Percentiles rank a stretch among this genome's conserved stretches.
phyloP scores from a whole-genome alignment of 2,329 filamentous ascomycete genomes.

The Ceratocystis huliohia region DNA sequence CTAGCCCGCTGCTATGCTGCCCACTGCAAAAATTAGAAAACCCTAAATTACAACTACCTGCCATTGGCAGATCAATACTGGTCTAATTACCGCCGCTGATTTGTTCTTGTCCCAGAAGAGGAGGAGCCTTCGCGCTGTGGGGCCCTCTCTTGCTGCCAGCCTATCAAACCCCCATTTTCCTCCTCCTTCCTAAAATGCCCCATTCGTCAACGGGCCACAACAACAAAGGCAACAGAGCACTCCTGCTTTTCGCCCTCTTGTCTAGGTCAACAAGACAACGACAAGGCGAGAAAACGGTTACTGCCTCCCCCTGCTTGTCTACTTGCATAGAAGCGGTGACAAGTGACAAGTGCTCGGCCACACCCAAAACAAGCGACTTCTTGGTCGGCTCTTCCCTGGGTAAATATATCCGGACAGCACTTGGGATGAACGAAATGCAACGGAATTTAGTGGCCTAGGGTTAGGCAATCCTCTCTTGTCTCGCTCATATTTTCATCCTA shows the following conservation, averaged over 20 bases:
- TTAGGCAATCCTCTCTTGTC: background rate
- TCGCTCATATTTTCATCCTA: background rate
- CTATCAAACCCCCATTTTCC: background rate
- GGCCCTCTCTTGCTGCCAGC: background rate
- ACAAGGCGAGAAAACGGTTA: background rate
- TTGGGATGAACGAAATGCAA: background rate
- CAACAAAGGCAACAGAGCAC: too few species aligned
- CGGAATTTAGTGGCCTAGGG: background rate
- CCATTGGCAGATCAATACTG: background rate
- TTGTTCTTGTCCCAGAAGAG: background rate
- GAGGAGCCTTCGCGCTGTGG: background rate
- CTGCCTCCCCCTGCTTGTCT: background rate
- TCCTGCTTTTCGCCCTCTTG: too few species aligned
- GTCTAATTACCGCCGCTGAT: background rate
- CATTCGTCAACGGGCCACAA: too few species aligned
- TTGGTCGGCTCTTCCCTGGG: background rate
- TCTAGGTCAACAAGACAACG: background rate
- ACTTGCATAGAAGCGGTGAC: background rate
- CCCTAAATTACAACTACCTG: background rate
- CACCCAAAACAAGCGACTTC: background rate
- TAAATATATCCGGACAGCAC: conserved; percentile 5
- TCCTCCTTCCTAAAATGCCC: background rate
- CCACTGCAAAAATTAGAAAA: background rate
- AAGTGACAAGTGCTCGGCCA: background rate
- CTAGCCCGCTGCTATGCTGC: background rate